phyloP scores from a whole-genome alignment of 768 basidiomycete genomes.

The Chiua virens region DNA sequence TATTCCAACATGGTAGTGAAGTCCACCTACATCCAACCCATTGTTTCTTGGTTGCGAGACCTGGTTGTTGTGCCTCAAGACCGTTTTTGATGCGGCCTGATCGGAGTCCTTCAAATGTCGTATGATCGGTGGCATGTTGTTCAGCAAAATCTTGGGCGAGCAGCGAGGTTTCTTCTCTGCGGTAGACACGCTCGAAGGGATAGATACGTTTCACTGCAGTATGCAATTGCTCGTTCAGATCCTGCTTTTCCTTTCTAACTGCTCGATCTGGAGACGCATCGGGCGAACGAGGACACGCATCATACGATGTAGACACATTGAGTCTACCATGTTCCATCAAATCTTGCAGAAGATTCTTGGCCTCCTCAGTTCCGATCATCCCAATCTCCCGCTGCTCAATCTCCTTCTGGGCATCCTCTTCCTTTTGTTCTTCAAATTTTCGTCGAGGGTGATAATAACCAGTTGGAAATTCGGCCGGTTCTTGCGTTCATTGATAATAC shows the following conservation, averaged over 20 bases:
- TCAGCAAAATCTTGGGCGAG: too few species aligned
- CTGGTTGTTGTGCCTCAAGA: too few species aligned
- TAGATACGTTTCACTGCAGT: constrained; percentile 88
- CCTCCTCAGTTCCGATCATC: constrained; percentile 61
- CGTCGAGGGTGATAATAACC: constrained; percentile 96
- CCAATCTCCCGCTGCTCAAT: constrained; percentile 77
- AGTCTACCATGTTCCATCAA: constrained; percentile 78
- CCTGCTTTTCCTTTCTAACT: constrained; percentile 95
- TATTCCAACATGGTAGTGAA: constrained; percentile 82
- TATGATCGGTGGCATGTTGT: too few species aligned
- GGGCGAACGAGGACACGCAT: background rate
- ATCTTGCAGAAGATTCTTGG: constrained; percentile 82
- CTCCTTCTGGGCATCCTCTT: constrained; percentile 65
- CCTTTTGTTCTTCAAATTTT: constrained; percentile 74
- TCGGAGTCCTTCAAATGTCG: too few species aligned
- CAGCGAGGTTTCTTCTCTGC: too few species aligned
- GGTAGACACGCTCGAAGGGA: constrained; percentile 74
- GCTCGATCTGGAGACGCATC: constrained; percentile 88
- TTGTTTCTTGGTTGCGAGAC: too few species aligned
- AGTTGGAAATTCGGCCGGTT: constrained; percentile 92
- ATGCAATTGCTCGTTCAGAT: constrained; percentile 76
- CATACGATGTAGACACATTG: constrained; percentile 63
- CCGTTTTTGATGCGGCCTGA: too few species aligned
- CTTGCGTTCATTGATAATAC: constrained; percentile 93
- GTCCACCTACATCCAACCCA: too few species aligned